A percentile compares a stretch with the other conserved stretches of the same genome.
Conservation (phyloP, 2,329 filamentous ascomycete genomes). For the Colletotrichum abscissum region DNA sequence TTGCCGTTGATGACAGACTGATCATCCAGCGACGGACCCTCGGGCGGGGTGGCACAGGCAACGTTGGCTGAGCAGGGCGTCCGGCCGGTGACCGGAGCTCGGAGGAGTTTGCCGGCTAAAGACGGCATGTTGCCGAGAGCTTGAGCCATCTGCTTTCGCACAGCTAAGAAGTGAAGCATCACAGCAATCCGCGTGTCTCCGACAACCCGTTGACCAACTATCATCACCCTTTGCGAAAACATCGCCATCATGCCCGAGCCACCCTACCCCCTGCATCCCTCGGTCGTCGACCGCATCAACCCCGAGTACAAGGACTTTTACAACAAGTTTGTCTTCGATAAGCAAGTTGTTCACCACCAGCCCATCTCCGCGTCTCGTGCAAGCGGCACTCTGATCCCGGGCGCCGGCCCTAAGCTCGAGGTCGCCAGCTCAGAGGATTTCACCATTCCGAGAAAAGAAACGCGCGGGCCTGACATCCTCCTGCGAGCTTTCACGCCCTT, state of each 20-base stretch:
- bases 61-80: no score
- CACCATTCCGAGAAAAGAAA: conserved; percentile 53
- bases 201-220: background rate
- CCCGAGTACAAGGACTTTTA: conserved; percentile 65
- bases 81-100: background rate
- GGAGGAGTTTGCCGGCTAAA: background rate
- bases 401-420: conserved; percentile 58
- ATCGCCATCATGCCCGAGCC: conserved; percentile 43
- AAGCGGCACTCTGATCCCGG: conserved; percentile 63
- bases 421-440: conserved; percentile 60
- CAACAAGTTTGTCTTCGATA: conserved; percentile 60
- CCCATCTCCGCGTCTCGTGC: conserved; percentile 62
- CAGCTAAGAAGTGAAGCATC: background rate
- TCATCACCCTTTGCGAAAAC: background rate
- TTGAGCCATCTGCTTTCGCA: background rate
- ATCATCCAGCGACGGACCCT: no score
- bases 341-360: conserved; percentile 65
- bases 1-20: background rate
- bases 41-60: background rate
- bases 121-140: background rate
- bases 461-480: conserved; percentile 57
- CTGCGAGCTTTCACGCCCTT: conserved; percentile 63
- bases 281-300: conserved; percentile 51
- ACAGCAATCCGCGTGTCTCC: background rate
- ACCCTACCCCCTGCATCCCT: conserved; percentile 34